A percentile compares a stretch with the other conserved stretches of the same genome.
phyloP scores from a whole-genome alignment of 2,329 filamentous ascomycete species.

The Exserohilum rostratum region DNA sequence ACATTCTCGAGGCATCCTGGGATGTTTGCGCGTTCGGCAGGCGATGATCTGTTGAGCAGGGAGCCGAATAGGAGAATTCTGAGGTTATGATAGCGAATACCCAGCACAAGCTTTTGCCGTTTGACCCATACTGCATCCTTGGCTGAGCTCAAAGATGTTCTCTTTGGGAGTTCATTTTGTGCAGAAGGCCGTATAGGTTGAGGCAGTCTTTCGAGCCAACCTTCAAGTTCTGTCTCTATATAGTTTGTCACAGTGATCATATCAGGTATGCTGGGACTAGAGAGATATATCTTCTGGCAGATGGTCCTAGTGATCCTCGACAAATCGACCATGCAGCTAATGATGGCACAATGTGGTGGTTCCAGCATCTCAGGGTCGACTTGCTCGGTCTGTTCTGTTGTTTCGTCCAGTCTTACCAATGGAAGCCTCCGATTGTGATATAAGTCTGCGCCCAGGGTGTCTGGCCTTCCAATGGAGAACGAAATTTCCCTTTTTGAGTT shows the following conservation, averaged over 20 bases:
- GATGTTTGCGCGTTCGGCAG: not conserved
- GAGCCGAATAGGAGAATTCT: not conserved
- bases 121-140: not conserved
- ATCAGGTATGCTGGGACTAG: not conserved
- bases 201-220: not conserved
- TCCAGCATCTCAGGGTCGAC: not conserved
- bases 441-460: not conserved
- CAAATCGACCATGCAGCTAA: not conserved
- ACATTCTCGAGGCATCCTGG: not conserved
- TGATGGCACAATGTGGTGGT: not conserved
- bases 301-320: not conserved
- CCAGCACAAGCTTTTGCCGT: not conserved
- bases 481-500: not conserved
- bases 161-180: not conserved
- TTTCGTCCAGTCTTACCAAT: not conserved
- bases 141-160: not conserved
- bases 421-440: not conserved
- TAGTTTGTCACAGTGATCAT: not conserved
- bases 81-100: not conserved
- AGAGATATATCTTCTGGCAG: not conserved
- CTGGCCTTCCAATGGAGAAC: not conserved
- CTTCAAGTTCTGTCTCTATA: not conserved
- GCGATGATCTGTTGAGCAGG: not conserved
- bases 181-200: not conserved
- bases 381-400: not conserved